Evolutionary conservation across 768 basidiomycete genomes (phyloP), one percentile per base, ranked within the genome.

Genomic region (Mycena metata): DNA sequence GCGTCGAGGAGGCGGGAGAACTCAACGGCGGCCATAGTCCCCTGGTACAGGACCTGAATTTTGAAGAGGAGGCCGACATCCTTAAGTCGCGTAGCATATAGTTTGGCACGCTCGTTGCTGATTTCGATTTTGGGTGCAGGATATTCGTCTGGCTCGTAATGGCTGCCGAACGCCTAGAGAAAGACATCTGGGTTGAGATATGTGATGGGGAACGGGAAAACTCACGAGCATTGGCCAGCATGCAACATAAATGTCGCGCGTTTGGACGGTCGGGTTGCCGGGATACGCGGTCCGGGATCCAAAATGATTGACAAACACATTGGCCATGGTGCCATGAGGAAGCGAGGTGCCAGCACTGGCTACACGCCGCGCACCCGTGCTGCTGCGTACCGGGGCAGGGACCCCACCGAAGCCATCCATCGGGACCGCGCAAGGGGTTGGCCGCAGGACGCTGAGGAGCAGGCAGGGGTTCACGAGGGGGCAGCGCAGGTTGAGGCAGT

Each of bases 151-250:
- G 26, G 45, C 15, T 56, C 23, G n/a, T 56, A 42, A 7, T 64
- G 35, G 35, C 51, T 54, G 5, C 11, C 24, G 6, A 1, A 16
- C 3, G 7, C 30, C 51, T 54, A 54, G 10, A 10, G 13, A 52
- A 39, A 12, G 45, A 2, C 45, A 21, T 33, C 10, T 3, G 19
- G 2, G 33, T 35, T 17, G 26, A 11, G 12, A 17, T 30, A n/a
- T n/a, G n/a, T 30, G 30, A 30, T 6, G 26, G 9, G 50, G 50
- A 13, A 13, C 47, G 13, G 16, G 30, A 30, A 30, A 3, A 30
- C 62, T 2, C 19, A 47, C 54, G 7, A 26, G 16, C 30, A 47
- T 24, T 0, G 63, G 63, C 63, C 63, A 56, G 16, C 11, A 36
- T 1, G 30, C n/a, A 16, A 64, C 35, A 4, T 30, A 30, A 30